Base-by-base conservation (phyloP, 306 rosid genomes). In the Dalbergia cochinchinensis region DNA sequence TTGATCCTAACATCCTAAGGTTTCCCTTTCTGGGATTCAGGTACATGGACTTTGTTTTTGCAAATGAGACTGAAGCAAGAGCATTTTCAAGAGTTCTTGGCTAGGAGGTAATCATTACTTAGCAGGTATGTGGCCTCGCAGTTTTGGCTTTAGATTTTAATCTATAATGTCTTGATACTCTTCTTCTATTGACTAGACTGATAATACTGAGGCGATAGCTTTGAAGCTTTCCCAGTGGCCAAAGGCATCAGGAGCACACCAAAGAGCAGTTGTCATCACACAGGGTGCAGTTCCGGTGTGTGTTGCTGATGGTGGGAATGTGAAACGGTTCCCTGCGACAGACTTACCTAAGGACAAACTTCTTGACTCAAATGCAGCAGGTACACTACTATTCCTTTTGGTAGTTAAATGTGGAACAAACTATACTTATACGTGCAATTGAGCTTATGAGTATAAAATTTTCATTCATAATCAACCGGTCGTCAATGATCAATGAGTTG, bases 51-150 rank as follows among this genome's bases (percentile, higher is more conserved):
- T 90, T 61, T 39, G 88, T 95, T 80, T 95, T 91, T 74, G 99
- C 98, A 73, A 95, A 92, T 73, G 99, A 95, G 82, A 92, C 97
- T n/a, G 99, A 95, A 83, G 97, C 99, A 60, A 91, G 92, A 86
- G 90, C 90, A 78, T 95, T 90, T 81, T 81, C 98, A 5, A 89
- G 84, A 83, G 98, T 91, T 76, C 98, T 78, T 63, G 97, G 92
- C 69, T 92, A 97, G 98, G 90, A 92, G 99, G 99, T 92, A 90
- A 86, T 59, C 4, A 12, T 67, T 37, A 18, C 71, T 73, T 47
- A 51, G 69, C 58, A 60, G 16, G 82, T 78, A 11, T 62, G 42
- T 18, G 35, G 77, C 48, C 70, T 69, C 72, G 60, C 72, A 10
- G 65, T 78, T 54, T 66, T 71, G 65, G 78, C 11, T 64, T 85